phyloP scores from a whole-genome alignment of 345 rosid genomes.

The Acer yangbiense region DNA sequence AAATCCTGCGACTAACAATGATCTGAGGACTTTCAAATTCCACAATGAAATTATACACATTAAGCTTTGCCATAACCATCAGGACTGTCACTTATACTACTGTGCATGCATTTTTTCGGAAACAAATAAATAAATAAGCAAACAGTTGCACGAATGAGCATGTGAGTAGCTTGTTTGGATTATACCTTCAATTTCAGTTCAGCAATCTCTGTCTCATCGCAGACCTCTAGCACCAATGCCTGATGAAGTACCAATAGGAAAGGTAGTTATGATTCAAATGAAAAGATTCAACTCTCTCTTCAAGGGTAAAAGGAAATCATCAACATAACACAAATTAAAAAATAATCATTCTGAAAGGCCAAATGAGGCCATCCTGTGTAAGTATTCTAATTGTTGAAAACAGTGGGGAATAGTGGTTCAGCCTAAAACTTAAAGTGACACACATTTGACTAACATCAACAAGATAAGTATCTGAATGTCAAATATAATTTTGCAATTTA shows the following conservation, averaged over 20 bases:
- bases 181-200: slow-evolving; percentile 88
- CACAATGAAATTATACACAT: background rate
- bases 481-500: background rate
- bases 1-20: background rate
- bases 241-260: slow-evolving; percentile 28
- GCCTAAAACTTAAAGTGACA: background rate
- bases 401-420: background rate
- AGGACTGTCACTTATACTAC: background rate
- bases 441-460: background rate
- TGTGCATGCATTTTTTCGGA: background rate
- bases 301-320: background rate
- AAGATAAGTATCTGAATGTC: background rate
- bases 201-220: slow-evolving; percentile 94
- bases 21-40: slow-evolving; percentile 8
- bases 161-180: slow-evolving; percentile 11
- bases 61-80: background rate
- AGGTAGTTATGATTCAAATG: slow-evolving; percentile 20
- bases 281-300: background rate
- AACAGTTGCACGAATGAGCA: slow-evolving; percentile 8
- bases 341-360: background rate
- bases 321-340: background rate
- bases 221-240: slow-evolving; percentile 84
- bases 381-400: background rate
- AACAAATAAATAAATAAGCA: background rate
- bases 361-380: background rate